Evolutionary conservation across 306 rosid species (phyloP), one percentile per base, ranked within the genome.

Genomic region (Astragalus glycyphyllos): DNA sequence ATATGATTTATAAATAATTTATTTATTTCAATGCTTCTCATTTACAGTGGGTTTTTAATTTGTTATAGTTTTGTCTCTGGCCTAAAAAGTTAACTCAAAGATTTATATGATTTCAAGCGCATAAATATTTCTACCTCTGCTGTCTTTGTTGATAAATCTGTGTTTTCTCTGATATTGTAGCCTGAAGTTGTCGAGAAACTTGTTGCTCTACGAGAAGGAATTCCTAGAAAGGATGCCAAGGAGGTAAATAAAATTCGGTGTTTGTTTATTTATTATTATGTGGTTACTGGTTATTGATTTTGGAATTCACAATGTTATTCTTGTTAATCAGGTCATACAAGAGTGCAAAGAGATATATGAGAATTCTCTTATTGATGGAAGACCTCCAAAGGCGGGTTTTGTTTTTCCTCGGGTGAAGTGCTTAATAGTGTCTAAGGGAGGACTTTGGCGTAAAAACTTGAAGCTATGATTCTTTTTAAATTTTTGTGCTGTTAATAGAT

Each of bases 181-280:
- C 86, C 91, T 55, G 97, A 94, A 72, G 99, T 94, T 73, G 99
- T 94, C 3, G 99, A 94, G 86, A 94, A 87, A 80, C 98, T 94
- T 71, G 97, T 94, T 48, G 89, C 86, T 65, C 76, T 90, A 40
- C 87, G 97, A 80, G 97, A 94, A 86, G 98, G 98, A 80, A 94
- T 94, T 69, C 98, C 98, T 12, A 79, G 89, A 74, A 94, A 94
- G 72, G 98, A 94, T 69, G 98, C 98, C n/a, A 94, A 94, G 74
- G 97, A 94, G 98, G 98, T 94, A 83, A n/a, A 77, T 46, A 37
- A 56, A 74, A 38, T 58, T 70, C 46, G 31, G 2, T 41, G 44
- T 63, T 58, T 65, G 44, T 68, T 62, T 72, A 12, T 64, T 66
- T n/a, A 38, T 57, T 7, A 17, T 67, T 57, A 2, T 26, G 4